A percentile compares a stretch with the other conserved stretches of the same genome.
Evolutionary conservation across 164 flowering plant genomes (phyloP).

Genomic region (Taxillus chinensis): DNA sequence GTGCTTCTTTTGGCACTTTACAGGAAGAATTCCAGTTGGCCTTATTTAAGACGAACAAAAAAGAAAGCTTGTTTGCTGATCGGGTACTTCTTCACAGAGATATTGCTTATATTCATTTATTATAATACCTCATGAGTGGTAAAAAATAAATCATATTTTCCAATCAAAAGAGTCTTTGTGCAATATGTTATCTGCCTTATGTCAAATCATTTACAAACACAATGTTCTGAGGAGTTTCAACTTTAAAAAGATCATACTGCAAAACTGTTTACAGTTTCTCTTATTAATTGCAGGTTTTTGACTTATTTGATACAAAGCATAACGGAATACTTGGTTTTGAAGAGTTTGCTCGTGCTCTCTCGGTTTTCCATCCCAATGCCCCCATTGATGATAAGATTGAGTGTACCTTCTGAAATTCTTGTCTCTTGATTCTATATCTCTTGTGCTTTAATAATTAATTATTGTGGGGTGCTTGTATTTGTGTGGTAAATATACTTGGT

Average conservation of each 20-base stretch:
- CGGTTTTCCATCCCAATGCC: conserved; percentile 80
- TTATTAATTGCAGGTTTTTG: conserved; percentile 48
- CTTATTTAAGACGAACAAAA: conserved; percentile 79
- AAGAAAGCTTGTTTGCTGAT: conserved; percentile 83
- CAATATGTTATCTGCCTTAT: background rate
- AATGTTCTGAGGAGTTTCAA: no score
- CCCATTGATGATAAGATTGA: conserved; percentile 75
- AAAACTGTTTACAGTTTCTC: background rate
- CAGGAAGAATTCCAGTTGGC: conserved; percentile 90
- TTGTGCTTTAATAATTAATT: no score
- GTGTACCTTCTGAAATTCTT: conserved; percentile 25
- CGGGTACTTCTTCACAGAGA: conserved; percentile 30
- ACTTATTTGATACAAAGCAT: conserved; percentile 77
- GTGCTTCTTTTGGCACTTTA: background rate
- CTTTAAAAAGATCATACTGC: background rate
- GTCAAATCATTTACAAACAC: background rate
- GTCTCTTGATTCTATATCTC: background rate
- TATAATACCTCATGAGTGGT: no score
- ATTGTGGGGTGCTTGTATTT: no score
- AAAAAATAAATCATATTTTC: background rate
- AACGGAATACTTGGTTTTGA: conserved; percentile 74
- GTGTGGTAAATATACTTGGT: no score
- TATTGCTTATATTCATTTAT: background rate
- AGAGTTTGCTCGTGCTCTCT: conserved; percentile 81
- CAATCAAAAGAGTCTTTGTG: background rate